phyloP scores from a whole-genome alignment of 768 basidiomycete species.

The Suillus cothurnatus region DNA sequence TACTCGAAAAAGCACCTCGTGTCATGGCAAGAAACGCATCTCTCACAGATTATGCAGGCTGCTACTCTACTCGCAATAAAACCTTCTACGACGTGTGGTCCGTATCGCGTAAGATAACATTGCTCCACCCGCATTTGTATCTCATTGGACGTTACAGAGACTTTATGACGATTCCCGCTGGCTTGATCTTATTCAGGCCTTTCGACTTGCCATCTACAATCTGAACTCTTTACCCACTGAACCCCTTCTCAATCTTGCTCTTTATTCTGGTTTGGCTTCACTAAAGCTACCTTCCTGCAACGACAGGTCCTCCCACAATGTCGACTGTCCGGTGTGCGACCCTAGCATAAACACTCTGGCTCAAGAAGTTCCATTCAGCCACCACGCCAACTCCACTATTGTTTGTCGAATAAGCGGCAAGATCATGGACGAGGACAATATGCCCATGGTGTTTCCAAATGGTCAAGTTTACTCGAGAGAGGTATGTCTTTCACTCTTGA shows the following conservation, averaged over 20 bases:
- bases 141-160: slow-evolving; percentile 48
- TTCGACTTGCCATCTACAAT: slow-evolving; percentile 84
- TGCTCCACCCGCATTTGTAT: not conserved
- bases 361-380: slow-evolving; percentile 85
- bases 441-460: slow-evolving; percentile 89
- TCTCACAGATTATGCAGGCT: slow-evolving; percentile 74
- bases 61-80: slow-evolving; percentile 76
- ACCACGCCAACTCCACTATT: slow-evolving; percentile 94
- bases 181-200: slow-evolving; percentile 70
- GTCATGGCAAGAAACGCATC: slow-evolving; percentile 81
- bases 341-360: slow-evolving; percentile 74
- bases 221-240: slow-evolving; percentile 88
- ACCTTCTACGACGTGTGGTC: slow-evolving; percentile 67
- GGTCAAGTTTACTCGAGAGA: slow-evolving; percentile 94
- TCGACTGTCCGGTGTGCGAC: slow-evolving; percentile 93
- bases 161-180: slow-evolving; percentile 85
- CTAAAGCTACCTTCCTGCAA: slow-evolving; percentile 90
- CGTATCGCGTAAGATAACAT: slow-evolving; percentile 71
- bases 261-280: slow-evolving; percentile 90
- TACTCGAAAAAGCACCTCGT: slow-evolving; percentile 83
- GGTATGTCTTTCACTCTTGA: slow-evolving; percentile 45
- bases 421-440: slow-evolving; percentile 94
- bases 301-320: slow-evolving; percentile 60
- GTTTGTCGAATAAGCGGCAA: slow-evolving; percentile 90
- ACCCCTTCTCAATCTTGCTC: slow-evolving; percentile 82